Percentiles rank a stretch among this genome's conserved stretches.
Evolutionary conservation across 2,329 filamentous ascomycete genomes (phyloP).

Genomic region (Leptosphaerulina australis): DNA sequence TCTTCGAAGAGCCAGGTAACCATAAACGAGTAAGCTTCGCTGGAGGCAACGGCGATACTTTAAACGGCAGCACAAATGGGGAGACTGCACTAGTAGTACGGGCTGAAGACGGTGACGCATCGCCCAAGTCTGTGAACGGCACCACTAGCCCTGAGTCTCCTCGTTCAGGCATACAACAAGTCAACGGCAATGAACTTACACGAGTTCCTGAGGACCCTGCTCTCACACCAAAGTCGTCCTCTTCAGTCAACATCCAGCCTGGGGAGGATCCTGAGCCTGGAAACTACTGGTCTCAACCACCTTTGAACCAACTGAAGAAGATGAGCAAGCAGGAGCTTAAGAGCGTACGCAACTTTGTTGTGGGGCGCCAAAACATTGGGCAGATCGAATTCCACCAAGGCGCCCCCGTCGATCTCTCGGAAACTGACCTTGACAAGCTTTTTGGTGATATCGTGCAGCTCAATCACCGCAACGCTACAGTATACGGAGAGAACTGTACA

Average conservation of each 20-base stretch:
- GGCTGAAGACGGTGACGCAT: conserved; percentile 57
- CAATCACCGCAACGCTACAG: conserved; percentile 78
- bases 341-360: conserved; percentile 74
- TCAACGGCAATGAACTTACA: conserved; percentile 75
- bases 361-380: conserved; percentile 83
- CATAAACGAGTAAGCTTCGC: conserved; percentile 90
- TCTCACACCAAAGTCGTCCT: conserved; percentile 45
- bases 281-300: conserved; percentile 85
- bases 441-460: conserved; percentile 78
- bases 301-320: conserved; percentile 72
- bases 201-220: conserved; percentile 75
- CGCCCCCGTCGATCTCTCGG: conserved; percentile 74
- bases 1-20: conserved; percentile 63
- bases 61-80: conserved; percentile 51
- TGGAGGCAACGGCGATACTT: conserved; percentile 53
- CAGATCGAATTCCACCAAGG: conserved; percentile 72
- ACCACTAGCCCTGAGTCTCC: conserved; percentile 43
- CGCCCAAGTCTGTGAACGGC: conserved; percentile 59
- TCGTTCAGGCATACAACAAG: conserved; percentile 71
- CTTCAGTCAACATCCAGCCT: conserved; percentile 38
- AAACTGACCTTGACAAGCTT: conserved; percentile 79
- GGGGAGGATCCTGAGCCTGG: conserved; percentile 65
- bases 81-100: conserved; percentile 58
- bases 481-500: conserved; percentile 67
- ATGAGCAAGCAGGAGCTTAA: conserved; percentile 82